Percentiles rank a stretch among this genome's conserved stretches.
Evolutionary conservation across 257 asterid species (phyloP).

Genomic region (Fraxinus pennsylvanica): DNA sequence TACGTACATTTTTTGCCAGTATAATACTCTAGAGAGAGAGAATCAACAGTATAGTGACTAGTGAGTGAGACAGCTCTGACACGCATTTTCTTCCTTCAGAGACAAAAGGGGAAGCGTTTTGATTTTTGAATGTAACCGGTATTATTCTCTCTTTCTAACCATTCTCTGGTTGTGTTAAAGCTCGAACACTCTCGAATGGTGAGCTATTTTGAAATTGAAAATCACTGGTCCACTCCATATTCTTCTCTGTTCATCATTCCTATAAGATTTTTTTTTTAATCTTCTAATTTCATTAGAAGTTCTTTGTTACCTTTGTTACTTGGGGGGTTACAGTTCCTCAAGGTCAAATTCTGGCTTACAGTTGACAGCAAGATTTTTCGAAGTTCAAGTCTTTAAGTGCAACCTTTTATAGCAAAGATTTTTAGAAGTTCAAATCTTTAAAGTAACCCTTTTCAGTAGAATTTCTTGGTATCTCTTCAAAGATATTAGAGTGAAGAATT

Average conservation of each 20-base stretch:
- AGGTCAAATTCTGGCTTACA: neutral
- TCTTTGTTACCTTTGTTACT: neutral
- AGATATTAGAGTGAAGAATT: neutral
- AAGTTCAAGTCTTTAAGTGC: neutral
- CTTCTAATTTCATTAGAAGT: constrained; percentile 21
- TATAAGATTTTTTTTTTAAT: neutral
- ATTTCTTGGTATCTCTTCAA: neutral
- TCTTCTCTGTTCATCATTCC: constrained; percentile 23
- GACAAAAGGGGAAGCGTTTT: constrained; percentile 24
- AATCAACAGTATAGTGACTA: too few relatives aligned
- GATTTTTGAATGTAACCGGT: constrained; percentile 44
- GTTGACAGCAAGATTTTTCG: neutral
- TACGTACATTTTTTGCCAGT: neutral
- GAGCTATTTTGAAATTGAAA: constrained; percentile 27
- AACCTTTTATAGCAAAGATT: neutral
- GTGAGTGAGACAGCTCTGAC: constrained; percentile 46
- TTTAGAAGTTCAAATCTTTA: constrained; percentile 7
- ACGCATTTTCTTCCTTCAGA: constrained; percentile 39
- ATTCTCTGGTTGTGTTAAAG: neutral
- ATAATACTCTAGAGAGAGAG: neutral
- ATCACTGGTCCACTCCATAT: neutral
- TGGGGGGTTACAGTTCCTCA: neutral
- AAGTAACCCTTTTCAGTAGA: neutral
- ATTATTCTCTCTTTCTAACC: constrained; percentile 32
- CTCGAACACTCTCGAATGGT: constrained; percentile 26